Conservation (phyloP, 2,329 filamentous ascomycete genomes). For the Diaporthe citriasiana region DNA sequence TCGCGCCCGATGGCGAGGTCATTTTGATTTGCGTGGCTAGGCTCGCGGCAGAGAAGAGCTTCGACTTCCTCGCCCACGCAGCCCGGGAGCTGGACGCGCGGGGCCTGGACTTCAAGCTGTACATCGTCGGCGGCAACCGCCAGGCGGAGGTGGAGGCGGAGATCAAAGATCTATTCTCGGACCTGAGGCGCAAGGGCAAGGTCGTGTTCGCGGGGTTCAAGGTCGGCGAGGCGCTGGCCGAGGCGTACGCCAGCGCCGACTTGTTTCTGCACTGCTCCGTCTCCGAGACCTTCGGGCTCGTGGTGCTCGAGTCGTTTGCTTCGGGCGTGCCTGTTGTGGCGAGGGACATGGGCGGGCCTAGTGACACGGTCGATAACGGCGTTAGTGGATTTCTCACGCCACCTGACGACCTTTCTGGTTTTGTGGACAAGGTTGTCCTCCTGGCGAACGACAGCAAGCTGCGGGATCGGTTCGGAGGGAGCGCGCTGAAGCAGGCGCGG, state of each 20-base stretch:
- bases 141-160: conserved; percentile 74
- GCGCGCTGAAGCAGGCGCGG: conserved; percentile 69
- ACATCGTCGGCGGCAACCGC: conserved; percentile 78
- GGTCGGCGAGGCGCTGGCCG: conserved; percentile 71
- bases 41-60: conserved; percentile 79
- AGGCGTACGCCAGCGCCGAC: conserved; percentile 77
- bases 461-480: conserved; percentile 60
- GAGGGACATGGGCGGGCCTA: conserved; percentile 77
- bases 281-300: conserved; percentile 79
- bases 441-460: conserved; percentile 62
- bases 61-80: conserved; percentile 74
- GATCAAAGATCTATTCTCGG: conserved; percentile 71
- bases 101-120: conserved; percentile 72
- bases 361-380: conserved; percentile 74
- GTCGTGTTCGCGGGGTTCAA: conserved; percentile 78
- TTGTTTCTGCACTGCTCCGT: conserved; percentile 80
- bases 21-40: conserved; percentile 77
- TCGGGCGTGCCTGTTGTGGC: conserved; percentile 78
- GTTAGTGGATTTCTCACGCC: conserved; percentile 73
- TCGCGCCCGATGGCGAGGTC: conserved; percentile 74
- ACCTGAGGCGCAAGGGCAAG: conserved; percentile 61
- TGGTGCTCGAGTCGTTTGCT: conserved; percentile 79
- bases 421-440: conserved; percentile 66
- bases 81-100: conserved; percentile 67
- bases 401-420: conserved; percentile 70